phyloP scores from a whole-genome alignment of 495 filamentous ascomycete species.

The Hyaloscypha finlandica region DNA sequence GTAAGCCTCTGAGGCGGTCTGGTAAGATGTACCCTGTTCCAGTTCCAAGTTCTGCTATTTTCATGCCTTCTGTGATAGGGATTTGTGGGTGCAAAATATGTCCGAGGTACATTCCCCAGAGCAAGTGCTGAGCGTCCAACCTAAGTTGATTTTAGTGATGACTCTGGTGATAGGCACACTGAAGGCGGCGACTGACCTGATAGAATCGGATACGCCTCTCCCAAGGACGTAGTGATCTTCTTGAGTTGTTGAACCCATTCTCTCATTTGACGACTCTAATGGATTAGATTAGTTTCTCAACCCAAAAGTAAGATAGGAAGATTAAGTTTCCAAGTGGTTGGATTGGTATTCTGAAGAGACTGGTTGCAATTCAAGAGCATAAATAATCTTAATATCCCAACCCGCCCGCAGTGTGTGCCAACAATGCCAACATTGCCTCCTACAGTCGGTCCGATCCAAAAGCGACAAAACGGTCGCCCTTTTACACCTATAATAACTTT shows the following conservation, averaged over 20 bases:
- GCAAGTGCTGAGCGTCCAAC: background rate
- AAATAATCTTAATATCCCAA: no score
- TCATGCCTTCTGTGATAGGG: background rate
- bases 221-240: background rate
- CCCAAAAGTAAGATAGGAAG: no score
- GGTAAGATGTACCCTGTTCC: background rate
- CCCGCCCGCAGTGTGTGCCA: no score
- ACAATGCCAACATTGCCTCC: no score
- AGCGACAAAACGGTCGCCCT: no score
- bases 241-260: background rate
- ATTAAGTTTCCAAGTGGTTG: no score
- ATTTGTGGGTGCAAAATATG: background rate
- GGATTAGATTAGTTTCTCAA: no score
- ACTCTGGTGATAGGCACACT: background rate
- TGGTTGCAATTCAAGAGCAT: no score
- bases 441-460: no score
- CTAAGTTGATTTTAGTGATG: background rate
- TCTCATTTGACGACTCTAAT: background rate
- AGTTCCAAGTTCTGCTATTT: conserved; percentile 2
- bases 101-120: background rate
- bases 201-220: background rate
- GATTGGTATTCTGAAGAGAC: no score
- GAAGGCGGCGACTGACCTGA: background rate
- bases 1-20: background rate
- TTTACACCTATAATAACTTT: no score